Percentiles rank a stretch among this genome's conserved stretches.
Evolutionary conservation across 768 basidiomycete genomes (phyloP).

Genomic region (Pulveroboletus ravenelii): DNA sequence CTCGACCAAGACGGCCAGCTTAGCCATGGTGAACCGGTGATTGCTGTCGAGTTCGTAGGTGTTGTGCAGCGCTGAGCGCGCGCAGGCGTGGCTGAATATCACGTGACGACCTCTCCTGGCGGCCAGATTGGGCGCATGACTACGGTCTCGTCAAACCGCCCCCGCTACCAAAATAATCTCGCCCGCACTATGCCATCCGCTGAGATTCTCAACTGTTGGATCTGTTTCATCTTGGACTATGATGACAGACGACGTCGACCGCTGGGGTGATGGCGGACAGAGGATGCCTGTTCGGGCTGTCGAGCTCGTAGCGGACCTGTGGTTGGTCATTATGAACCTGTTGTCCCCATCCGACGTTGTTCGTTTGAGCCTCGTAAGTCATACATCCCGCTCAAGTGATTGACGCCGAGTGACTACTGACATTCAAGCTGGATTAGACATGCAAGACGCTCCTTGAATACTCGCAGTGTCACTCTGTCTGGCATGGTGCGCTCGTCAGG

Average conservation of each 20-base stretch:
- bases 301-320: constrained; percentile 25
- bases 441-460: constrained; percentile 24
- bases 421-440: constrained; percentile 11
- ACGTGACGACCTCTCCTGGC: no score
- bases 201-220: no score
- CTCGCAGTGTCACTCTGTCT: constrained; percentile 24
- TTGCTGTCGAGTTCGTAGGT: no score
- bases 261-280: background rate
- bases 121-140: no score
- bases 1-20: constrained; percentile 15
- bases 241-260: background rate
- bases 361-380: constrained; percentile 25
- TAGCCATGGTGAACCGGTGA: constrained; percentile 1
- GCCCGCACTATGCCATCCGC: no score
- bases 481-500: constrained; percentile 19
- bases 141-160: no score
- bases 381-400: no score
- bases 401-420: background rate
- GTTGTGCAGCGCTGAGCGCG: background rate
- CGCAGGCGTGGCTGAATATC: no score
- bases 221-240: background rate
- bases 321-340: constrained; percentile 28
- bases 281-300: background rate
- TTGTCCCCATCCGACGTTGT: constrained; percentile 24
- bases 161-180: no score